These are phyloP conservation scores for Beauveria medogensis DNA, from an alignment of 2,329 filamentous ascomycete genomes.

Conservation along the genomic window DNA sequence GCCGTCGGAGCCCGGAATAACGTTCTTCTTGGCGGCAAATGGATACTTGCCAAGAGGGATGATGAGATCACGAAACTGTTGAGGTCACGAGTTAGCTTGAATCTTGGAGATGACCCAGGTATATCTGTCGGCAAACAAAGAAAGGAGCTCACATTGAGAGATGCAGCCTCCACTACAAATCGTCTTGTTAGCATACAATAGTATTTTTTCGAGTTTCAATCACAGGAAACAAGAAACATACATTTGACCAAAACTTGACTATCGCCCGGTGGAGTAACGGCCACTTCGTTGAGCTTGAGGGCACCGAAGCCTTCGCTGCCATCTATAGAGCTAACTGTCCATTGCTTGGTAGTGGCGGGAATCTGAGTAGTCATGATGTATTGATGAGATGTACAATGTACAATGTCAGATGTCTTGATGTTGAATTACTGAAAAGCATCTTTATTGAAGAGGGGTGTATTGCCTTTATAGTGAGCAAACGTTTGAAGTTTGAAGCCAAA, in stretches of 20 bases:
- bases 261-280: constrained; percentile 56
- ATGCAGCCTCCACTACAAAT: constrained; percentile 36
- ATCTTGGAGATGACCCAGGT: too few species aligned
- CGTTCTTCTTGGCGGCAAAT: constrained; percentile 32
- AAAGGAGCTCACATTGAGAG: constrained; percentile 35
- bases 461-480: too few species aligned
- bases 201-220: too few species aligned
- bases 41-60: constrained; percentile 42
- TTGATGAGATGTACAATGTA: too few species aligned
- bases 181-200: background rate
- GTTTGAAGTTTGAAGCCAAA: background rate
- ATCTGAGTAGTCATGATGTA: background rate
- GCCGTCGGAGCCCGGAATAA: constrained; percentile 45
- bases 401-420: too few species aligned
- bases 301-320: constrained; percentile 43
- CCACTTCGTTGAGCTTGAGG: constrained; percentile 46
- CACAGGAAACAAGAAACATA: constrained; percentile 8
- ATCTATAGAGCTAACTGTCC: constrained; percentile 42
- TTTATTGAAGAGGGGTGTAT: too few species aligned
- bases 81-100: background rate
- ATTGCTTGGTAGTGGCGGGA: constrained; percentile 43
- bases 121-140: too few species aligned
- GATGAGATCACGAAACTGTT: constrained; percentile 42
- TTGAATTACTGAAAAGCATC: too few species aligned
- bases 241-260: constrained; percentile 63